A percentile compares a stretch with the other conserved stretches of the same genome.
Evolutionary conservation across 352 stramenopile species (phyloP).

Genomic region (Pythium myriotylum): DNA sequence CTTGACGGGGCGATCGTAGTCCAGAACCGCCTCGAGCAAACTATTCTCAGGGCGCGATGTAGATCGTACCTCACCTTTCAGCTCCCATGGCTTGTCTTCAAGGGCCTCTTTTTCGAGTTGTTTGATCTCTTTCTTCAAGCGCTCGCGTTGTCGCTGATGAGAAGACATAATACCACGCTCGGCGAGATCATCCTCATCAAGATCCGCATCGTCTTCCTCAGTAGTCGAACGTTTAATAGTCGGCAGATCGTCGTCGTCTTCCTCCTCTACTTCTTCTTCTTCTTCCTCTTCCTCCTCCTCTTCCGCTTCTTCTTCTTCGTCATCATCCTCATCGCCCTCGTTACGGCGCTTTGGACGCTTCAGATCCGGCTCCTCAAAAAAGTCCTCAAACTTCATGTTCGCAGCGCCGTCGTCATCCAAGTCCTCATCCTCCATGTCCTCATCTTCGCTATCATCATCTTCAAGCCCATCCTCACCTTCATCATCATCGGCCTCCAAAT

Average conservation of each 20-base stretch:
- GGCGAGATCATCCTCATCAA: conserved; percentile 70
- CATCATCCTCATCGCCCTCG: conserved; percentile 46
- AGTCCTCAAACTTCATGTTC: conserved; percentile 40
- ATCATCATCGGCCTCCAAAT: conserved; percentile 45
- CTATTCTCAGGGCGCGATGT: conserved; percentile 90
- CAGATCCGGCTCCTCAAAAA: conserved; percentile 32
- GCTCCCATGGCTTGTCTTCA: conserved; percentile 93
- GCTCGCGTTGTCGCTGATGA: conserved; percentile 67
- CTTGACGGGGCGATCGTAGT: conserved; percentile 93
- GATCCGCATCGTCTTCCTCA: conserved; percentile 14
- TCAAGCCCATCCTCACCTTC: conserved; percentile 67
- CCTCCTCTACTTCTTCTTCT: conserved; percentile 34
- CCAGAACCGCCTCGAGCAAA: conserved; percentile 91
- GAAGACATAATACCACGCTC: conserved; percentile 84
- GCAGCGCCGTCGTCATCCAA: conserved; percentile 38
- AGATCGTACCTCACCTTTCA: conserved; percentile 91
- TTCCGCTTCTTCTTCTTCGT: conserved; percentile 44
- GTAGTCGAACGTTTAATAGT: conserved; percentile 41
- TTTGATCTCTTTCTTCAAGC: conserved; percentile 83
- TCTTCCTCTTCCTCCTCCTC: conserved; percentile 37
- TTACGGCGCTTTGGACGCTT: conserved; percentile 17
- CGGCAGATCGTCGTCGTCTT: conserved; percentile 52
- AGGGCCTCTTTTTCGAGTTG: conserved; percentile 88
- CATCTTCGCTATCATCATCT: conserved; percentile 74
- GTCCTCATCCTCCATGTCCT: conserved; percentile 68